Percentiles rank a stretch among this genome's conserved stretches.
phyloP scores from a whole-genome alignment of 495 filamentous ascomycete genomes.

The Talaromyces adpressus region DNA sequence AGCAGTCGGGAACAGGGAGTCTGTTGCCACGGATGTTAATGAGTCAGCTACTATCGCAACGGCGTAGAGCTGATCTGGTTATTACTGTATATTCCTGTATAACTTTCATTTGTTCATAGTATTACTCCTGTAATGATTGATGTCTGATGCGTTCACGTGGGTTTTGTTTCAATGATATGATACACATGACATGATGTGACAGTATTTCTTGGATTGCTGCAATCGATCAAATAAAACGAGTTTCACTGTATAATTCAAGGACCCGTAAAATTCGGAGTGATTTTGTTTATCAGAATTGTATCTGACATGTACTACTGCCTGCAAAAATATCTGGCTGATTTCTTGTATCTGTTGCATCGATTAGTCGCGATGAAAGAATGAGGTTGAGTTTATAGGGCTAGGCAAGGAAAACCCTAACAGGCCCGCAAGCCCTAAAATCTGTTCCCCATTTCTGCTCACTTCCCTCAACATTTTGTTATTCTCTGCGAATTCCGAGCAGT shows the following conservation, averaged over 20 bases:
- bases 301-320: too few species aligned
- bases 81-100: neutral
- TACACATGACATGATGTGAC: neutral
- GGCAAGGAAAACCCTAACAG: too few species aligned
- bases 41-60: slow-evolving; percentile 4
- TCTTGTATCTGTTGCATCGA: too few species aligned
- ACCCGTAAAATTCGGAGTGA: too few species aligned
- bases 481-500: too few species aligned
- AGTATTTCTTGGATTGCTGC: neutral
- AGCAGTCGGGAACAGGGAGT: neutral
- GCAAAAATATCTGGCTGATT: too few species aligned
- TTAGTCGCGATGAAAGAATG: too few species aligned
- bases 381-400: too few species aligned
- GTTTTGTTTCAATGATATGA: neutral
- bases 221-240: neutral
- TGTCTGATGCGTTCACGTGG: neutral
- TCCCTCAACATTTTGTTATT: too few species aligned
- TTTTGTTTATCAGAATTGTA: too few species aligned
- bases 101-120: neutral
- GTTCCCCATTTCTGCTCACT: too few species aligned
- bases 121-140: neutral
- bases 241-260: neutral
- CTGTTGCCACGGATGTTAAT: neutral
- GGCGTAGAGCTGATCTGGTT: neutral
- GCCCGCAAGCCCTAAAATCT: too few species aligned